Evolutionary conservation across 495 filamentous ascomycete genomes (phyloP).

Genomic region (Hyaloscypha hepaticicola): DNA sequence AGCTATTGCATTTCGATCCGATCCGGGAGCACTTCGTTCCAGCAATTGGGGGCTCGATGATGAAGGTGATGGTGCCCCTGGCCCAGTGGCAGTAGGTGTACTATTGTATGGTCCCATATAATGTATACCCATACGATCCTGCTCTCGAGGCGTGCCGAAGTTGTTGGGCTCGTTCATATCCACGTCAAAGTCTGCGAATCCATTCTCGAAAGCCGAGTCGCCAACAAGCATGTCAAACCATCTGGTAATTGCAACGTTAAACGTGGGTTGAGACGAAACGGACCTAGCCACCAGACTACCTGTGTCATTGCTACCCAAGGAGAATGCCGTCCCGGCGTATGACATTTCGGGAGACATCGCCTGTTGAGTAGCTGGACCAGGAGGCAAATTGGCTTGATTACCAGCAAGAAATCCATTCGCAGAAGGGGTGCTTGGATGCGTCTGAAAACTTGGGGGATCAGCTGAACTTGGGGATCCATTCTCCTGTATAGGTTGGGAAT

Average conservation of each 20-base stretch:
- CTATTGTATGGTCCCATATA: background rate
- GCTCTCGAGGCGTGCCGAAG: background rate
- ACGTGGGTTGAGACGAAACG: constrained; percentile 2
- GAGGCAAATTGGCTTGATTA: background rate
- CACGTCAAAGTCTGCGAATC: background rate
- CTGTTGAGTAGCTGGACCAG: background rate
- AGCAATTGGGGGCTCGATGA: constrained; percentile 10
- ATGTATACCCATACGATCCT: background rate
- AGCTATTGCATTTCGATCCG: background rate
- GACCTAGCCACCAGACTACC: constrained; percentile 1
- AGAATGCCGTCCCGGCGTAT: background rate
- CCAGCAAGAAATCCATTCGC: background rate
- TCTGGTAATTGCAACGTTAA: constrained; percentile 12
- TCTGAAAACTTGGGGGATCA: background rate
- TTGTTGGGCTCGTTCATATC: background rate
- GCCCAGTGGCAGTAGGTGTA: background rate
- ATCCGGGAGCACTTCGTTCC: constrained; percentile 6
- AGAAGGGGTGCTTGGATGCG: background rate
- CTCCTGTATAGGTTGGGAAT: background rate
- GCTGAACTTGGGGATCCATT: constrained; percentile 1
- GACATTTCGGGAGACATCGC: constrained; percentile 17
- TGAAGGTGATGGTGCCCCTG: background rate
- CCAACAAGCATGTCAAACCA: constrained; percentile 19
- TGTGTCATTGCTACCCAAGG: constrained; percentile 1
- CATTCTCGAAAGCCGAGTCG: constrained; percentile 6